Conservation (phyloP, 2,329 filamentous ascomycete genomes). For the Fusarium lyarnte region DNA sequence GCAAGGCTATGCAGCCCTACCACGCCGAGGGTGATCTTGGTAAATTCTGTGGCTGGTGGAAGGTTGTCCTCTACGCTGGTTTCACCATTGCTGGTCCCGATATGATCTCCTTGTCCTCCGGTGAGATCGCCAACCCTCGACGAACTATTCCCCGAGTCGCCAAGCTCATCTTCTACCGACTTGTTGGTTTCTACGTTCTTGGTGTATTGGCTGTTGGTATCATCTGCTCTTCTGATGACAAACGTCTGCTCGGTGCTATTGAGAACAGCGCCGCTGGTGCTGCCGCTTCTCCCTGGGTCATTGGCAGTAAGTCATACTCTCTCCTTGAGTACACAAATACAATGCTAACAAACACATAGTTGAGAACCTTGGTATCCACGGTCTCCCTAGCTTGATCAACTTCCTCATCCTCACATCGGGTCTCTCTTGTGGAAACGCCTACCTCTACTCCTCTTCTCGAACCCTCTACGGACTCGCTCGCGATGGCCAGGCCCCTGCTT, state of each 20-base stretch:
- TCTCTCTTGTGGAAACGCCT: slow-evolving; percentile 57
- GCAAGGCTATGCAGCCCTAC: slow-evolving; percentile 48
- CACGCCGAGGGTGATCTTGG: slow-evolving; percentile 61
- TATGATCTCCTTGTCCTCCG: slow-evolving; percentile 66
- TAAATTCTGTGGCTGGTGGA: slow-evolving; percentile 67
- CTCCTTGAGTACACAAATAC: accelerated
- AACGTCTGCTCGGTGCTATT: slow-evolving; percentile 51
- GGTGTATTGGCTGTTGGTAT: slow-evolving; percentile 65
- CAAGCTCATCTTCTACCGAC: slow-evolving; percentile 78
- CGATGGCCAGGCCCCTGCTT: slow-evolving; percentile 56
- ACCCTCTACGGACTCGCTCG: slow-evolving; percentile 59
- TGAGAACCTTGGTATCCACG: slow-evolving; percentile 60
- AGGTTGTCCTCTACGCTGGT: slow-evolving; percentile 69
- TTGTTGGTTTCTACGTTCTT: slow-evolving; percentile 78
- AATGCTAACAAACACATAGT: slow-evolving; percentile 42
- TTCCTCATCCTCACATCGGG: slow-evolving; percentile 68
- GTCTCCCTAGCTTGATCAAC: slow-evolving; percentile 65
- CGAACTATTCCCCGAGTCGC: slow-evolving; percentile 73
- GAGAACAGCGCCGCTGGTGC: slow-evolving; percentile 64
- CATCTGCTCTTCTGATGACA: slow-evolving; percentile 61
- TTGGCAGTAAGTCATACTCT: slow-evolving; percentile 48
- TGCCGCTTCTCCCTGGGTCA: slow-evolving; percentile 68
- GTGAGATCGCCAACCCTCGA: slow-evolving; percentile 73
- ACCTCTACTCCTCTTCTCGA: slow-evolving; percentile 58
- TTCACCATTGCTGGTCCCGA: slow-evolving; percentile 76